Percentiles rank a stretch among this genome's conserved stretches.
Conservation (phyloP, 108 stramenopile species). For the Seminavis robusta region DNA sequence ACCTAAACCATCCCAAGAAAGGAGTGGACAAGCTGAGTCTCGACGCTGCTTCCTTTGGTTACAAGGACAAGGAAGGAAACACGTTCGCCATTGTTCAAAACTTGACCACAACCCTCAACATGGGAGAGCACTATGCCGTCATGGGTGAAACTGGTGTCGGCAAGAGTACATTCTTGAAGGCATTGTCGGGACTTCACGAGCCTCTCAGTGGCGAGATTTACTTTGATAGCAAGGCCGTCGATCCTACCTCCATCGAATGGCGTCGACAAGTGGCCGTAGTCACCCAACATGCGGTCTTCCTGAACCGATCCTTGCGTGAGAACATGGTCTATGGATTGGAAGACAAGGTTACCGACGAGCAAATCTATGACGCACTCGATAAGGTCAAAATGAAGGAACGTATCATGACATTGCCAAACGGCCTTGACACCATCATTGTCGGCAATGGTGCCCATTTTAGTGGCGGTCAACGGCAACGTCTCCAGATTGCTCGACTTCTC, state of each 20-base stretch:
- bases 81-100: background rate
- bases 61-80: background rate
- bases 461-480: background rate
- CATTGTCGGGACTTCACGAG: too few species aligned
- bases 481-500: background rate
- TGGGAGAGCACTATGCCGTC: background rate
- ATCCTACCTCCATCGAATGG: background rate
- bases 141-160: background rate
- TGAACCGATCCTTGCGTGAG: background rate
- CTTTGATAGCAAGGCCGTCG: background rate
- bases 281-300: background rate
- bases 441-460: background rate
- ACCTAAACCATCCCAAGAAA: too few species aligned
- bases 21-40: background rate
- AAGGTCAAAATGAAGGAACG: background rate
- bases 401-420: background rate
- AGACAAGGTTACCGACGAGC: background rate
- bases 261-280: background rate
- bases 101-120: background rate
- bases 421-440: background rate
- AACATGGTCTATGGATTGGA: background rate
- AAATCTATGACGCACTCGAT: background rate
- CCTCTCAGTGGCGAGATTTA: background rate
- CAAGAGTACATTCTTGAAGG: background rate
- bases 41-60: background rate